These are phyloP conservation scores for Lycium ferocissimum DNA, from an alignment of 257 asterid genomes.

Conservation along the genomic window DNA sequence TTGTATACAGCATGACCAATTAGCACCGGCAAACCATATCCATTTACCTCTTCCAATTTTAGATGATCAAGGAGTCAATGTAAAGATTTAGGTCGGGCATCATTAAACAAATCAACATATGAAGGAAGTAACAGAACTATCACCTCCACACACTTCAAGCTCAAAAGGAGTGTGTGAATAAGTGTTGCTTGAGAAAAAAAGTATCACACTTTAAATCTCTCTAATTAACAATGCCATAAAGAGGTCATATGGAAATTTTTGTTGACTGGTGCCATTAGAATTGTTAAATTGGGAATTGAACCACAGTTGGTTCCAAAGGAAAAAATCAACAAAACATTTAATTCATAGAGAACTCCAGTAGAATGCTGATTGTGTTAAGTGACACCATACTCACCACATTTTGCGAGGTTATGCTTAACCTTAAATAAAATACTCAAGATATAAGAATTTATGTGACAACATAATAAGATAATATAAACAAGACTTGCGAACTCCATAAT, in stretches of 20 bases:
- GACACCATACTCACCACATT: no score
- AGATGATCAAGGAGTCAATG: not conserved
- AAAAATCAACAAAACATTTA: no score
- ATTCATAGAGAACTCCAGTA: no score
- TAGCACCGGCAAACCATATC: not conserved
- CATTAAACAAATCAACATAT: not conserved
- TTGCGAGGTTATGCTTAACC: no score
- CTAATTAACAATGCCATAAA: not conserved
- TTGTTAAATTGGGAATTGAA: not conserved
- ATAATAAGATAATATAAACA: not conserved
- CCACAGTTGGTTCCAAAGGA: not conserved
- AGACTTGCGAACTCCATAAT: not conserved
- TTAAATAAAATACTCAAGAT: no score
- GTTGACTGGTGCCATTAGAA: not conserved
- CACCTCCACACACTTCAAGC: not conserved
- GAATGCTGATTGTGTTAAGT: no score
- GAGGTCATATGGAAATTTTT: not conserved
- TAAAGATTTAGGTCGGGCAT: not conserved
- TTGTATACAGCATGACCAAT: slow-evolving; percentile 22
- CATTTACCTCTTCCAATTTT: not conserved
- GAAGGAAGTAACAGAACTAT: not conserved
- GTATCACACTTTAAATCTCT: not conserved
- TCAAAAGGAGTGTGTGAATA: not conserved
- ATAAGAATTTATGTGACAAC: no score
- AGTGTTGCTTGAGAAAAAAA: not conserved